Evolutionary conservation across 2,329 filamentous ascomycete species (phyloP).

Genomic region (Phialophora tarda): DNA sequence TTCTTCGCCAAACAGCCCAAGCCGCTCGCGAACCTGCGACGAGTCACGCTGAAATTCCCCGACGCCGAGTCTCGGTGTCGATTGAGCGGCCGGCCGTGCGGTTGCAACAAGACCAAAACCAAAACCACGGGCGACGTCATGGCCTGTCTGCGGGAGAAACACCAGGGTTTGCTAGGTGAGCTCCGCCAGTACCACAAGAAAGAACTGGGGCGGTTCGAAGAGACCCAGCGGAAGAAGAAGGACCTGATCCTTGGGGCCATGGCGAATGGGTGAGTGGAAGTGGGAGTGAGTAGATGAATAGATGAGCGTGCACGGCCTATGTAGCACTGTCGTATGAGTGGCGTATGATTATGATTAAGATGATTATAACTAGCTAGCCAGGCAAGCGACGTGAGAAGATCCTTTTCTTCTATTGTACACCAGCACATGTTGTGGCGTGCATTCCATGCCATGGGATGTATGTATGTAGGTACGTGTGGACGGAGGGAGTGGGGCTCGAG

Average conservation of each 20-base stretch:
- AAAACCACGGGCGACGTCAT: slow-evolving; percentile 1
- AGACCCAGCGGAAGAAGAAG: background rate
- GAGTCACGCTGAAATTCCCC: slow-evolving; percentile 1
- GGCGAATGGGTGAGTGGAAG: background rate
- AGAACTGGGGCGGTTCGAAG: slow-evolving; percentile 1
- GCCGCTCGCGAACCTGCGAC: background rate
- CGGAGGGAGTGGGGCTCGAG: too few relatives aligned
- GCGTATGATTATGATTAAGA: too few relatives aligned
- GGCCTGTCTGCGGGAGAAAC: background rate
- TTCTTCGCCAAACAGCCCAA: slow-evolving; percentile 7
- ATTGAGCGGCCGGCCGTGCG: slow-evolving; percentile 1
- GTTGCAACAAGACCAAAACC: background rate
- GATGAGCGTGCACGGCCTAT: too few relatives aligned
- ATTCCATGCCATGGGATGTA: too few relatives aligned
- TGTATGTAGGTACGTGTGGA: too few relatives aligned
- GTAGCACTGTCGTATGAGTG: too few relatives aligned
- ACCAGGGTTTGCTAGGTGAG: slow-evolving; percentile 2
- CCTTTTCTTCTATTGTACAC: too few relatives aligned
- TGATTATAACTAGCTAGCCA: too few relatives aligned
- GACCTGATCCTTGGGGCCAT: background rate
- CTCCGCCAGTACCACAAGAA: slow-evolving; percentile 2
- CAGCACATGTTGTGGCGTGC: too few relatives aligned
- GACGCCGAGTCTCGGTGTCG: background rate
- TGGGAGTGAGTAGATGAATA: background rate
- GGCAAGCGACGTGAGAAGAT: too few relatives aligned